A percentile compares a stretch with the other conserved stretches of the same genome.
Evolutionary conservation across 2,329 filamentous ascomycete genomes (phyloP).

Genomic region (Mollisia scopiformis): DNA sequence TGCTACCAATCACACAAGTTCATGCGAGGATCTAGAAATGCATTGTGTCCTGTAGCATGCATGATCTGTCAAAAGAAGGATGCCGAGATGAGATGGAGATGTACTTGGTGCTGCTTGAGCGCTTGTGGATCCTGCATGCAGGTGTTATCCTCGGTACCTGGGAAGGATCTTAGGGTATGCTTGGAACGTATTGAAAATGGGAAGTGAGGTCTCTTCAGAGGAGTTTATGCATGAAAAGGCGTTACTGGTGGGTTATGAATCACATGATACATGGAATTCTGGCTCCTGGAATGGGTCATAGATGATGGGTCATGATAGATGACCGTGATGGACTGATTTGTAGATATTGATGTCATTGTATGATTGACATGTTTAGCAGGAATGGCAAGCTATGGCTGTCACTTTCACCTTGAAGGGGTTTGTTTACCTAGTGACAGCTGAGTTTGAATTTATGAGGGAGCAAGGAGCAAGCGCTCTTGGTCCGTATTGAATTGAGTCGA

Average conservation of each 20-base stretch:
- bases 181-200: conserved; percentile 26
- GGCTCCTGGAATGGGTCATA: neutral
- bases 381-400: neutral
- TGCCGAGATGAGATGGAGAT: conserved; percentile 32
- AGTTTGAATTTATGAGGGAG: neutral
- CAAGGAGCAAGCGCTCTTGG: too few relatives aligned
- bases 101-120: conserved; percentile 38
- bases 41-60: conserved; percentile 34
- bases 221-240: too few relatives aligned
- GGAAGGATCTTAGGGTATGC: conserved; percentile 30
- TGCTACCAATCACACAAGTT: conserved; percentile 36
- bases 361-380: neutral
- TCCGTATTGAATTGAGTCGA: too few relatives aligned
- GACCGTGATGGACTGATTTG: neutral
- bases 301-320: neutral
- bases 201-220: neutral
- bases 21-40: conserved; percentile 35
- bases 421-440: neutral
- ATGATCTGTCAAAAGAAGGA: conserved; percentile 36
- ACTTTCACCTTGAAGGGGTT: neutral
- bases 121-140: conserved; percentile 36
- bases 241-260: neutral
- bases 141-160: conserved; percentile 26
- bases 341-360: neutral
- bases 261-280: neutral